Base-by-base conservation (phyloP, 2,329 filamentous ascomycete species). In the Alternaria panax region DNA sequence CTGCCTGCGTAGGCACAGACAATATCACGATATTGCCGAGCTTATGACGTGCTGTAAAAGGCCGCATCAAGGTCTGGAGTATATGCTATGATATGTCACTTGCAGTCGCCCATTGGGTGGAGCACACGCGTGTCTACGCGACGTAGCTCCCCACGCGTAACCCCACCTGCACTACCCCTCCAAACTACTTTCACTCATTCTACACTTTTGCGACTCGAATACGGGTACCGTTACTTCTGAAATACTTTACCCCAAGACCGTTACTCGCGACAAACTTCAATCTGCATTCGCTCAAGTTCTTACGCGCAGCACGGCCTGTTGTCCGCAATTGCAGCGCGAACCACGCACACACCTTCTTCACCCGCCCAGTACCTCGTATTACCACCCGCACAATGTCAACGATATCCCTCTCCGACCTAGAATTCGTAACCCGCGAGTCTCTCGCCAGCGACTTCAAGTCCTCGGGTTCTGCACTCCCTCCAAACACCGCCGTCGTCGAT, bases 371-470 rank as follows among this genome's bases (percentile, higher is more conserved):
- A 50, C 47, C 20, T 25, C 12, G 16, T 50, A 27, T 30, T 18
- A n/a, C 16, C 14, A 22, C 8, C 50, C 20, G 25, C 24, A 54
- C 14, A 22, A 65, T 65, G 64, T 62, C 63, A n/a, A 84, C 84
- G 74, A 51, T 51, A 80, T 87, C 48, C 86, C 86, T 8, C 83
- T 93, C 56, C 82, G 86, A 80, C 45, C 84, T 96, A 32, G 81
- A 85, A 68, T 88, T 87, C 74, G 88, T 96, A 69, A 85, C 86
- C 9, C 88, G 75, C 63, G 83, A 90, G 64, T 80, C 84, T n/a
- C 87, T 96, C 52, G 88, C 90, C 0, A n/a, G 38, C 11, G 25
- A 36, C 18, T 51, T 62, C 28, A 50, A 50, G 84, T 84, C 75
- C 79, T 86, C 50, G 86, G 86, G 7, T 83, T 93, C 54, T 82